Percentiles rank a stretch among this genome's conserved stretches.
Evolutionary conservation across 306 rosid genomes (phyloP).

Genomic region (Adenanthera pavonina): DNA sequence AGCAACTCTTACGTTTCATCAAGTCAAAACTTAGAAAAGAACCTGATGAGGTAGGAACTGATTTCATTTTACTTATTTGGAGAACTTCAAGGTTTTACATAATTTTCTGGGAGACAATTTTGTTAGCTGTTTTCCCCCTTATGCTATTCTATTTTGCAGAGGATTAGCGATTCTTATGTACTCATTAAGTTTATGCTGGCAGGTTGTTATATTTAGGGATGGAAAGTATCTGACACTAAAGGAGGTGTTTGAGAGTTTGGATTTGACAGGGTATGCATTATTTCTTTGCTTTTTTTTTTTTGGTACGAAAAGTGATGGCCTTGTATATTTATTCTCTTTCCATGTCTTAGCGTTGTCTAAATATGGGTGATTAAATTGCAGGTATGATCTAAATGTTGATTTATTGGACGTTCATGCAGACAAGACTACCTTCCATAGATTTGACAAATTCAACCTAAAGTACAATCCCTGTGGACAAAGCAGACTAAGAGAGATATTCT

Average conservation of each 20-base stretch:
- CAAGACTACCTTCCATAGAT: constrained; percentile 92
- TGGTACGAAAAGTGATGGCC: not conserved
- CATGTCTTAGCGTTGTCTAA: not conserved
- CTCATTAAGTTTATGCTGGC: constrained; percentile 32
- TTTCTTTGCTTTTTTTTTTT: not conserved
- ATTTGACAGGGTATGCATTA: constrained; percentile 74
- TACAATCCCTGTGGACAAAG: constrained; percentile 98
- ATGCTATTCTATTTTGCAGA: constrained; percentile 15
- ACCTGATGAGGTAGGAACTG: constrained; percentile 74
- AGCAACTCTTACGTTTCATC: constrained; percentile 85
- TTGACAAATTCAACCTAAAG: constrained; percentile 93
- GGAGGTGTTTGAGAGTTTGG: constrained; percentile 94
- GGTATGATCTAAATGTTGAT: constrained; percentile 86
- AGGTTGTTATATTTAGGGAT: constrained; percentile 96
- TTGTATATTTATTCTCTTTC: not conserved
- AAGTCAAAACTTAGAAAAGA: constrained; percentile 81
- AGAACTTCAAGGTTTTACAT: not conserved
- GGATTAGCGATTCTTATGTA: constrained; percentile 23
- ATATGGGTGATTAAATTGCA: constrained; percentile 27
- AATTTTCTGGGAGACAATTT: not conserved
- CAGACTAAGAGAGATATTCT: constrained; percentile 90
- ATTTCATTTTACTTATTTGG: not conserved
- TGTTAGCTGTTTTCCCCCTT: constrained; percentile 19
- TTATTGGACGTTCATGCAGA: constrained; percentile 94
- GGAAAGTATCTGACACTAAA: constrained; percentile 87